phyloP scores from a whole-genome alignment of 2,329 filamentous ascomycete genomes.

The Epichloe aotearoae region DNA sequence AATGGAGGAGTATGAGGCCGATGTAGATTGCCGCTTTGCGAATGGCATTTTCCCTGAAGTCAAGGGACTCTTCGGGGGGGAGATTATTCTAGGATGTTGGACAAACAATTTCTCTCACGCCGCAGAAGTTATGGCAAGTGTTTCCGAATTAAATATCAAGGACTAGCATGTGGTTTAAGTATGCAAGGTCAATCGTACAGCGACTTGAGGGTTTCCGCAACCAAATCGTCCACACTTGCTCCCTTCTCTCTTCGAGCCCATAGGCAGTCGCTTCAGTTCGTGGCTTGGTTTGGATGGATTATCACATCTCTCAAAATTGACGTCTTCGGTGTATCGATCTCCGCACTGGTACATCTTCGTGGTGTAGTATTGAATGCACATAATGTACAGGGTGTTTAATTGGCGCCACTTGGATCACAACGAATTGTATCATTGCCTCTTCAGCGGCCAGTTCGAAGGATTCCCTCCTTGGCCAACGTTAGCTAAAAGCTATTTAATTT shows the following conservation, averaged over 20 bases:
- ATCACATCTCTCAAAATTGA: slow-evolving; percentile 1
- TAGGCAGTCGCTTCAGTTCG: neutral
- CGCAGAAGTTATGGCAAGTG: neutral
- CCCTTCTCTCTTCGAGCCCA: neutral
- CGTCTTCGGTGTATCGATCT: slow-evolving; percentile 1
- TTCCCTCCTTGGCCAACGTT: too few relatives aligned
- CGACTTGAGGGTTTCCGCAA: neutral
- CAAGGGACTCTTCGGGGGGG: neutral
- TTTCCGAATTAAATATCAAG: neutral
- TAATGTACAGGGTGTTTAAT: neutral
- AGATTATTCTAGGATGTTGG: slow-evolving; percentile 5
- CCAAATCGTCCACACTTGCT: slow-evolving; percentile 2
- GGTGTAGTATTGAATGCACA: slow-evolving; percentile 1
- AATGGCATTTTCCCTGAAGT: neutral
- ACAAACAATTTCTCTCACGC: slow-evolving; percentile 1
- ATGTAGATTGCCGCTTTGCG: neutral
- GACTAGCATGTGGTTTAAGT: slow-evolving; percentile 1
- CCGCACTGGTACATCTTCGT: slow-evolving; percentile 1
- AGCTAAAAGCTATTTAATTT: too few relatives aligned
- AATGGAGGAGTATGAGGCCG: neutral
- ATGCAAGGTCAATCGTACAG: neutral
- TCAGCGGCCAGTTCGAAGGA: too few relatives aligned
- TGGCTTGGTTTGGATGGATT: slow-evolving; percentile 1
- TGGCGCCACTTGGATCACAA: too few relatives aligned
- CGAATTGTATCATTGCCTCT: too few relatives aligned